Evolutionary conservation across 805 yeast genomes (phyloP).

Genomic region (Candida koratica): DNA sequence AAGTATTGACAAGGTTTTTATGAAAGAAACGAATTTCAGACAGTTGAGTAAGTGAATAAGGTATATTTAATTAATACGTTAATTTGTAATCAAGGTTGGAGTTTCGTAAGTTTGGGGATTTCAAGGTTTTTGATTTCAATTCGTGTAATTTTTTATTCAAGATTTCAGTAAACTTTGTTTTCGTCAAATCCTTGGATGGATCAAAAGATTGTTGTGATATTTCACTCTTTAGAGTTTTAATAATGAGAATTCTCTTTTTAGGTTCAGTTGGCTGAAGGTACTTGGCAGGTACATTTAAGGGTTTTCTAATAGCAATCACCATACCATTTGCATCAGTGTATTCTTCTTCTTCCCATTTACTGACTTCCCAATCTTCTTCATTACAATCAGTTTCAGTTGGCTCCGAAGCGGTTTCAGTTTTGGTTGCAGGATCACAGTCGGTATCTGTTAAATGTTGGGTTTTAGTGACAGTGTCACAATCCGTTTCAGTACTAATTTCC

Average conservation of each 20-base stretch:
- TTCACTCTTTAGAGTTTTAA: slow-evolving; percentile 7
- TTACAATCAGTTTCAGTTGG: background rate
- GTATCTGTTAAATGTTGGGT: background rate
- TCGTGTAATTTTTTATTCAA: slow-evolving; percentile 1
- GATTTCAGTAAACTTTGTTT: slow-evolving; percentile 4
- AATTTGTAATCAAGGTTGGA: slow-evolving; percentile 4
- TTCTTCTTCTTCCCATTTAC: slow-evolving; percentile 23
- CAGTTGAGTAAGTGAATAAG: background rate
- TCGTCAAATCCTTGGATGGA: background rate
- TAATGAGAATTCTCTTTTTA: slow-evolving; percentile 15
- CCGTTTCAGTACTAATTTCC: background rate
- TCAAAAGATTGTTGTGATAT: background rate
- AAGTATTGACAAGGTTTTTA: slow-evolving; percentile 29
- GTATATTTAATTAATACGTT: background rate
- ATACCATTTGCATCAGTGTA: slow-evolving; percentile 18
- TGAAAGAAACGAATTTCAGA: slow-evolving; percentile 17
- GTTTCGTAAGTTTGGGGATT: background rate
- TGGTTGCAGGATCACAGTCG: slow-evolving; percentile 4
- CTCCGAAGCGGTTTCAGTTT: slow-evolving; percentile 6
- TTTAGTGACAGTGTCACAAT: background rate
- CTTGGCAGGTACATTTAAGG: slow-evolving; percentile 17
- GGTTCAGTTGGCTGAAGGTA: slow-evolving; percentile 10
- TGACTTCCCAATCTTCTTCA: slow-evolving; percentile 10
- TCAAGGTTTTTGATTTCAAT: slow-evolving; percentile 1
- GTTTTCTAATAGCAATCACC: slow-evolving; percentile 18